Conservation (phyloP, 257 asterid species). For the Solanum chmielewskii region DNA sequence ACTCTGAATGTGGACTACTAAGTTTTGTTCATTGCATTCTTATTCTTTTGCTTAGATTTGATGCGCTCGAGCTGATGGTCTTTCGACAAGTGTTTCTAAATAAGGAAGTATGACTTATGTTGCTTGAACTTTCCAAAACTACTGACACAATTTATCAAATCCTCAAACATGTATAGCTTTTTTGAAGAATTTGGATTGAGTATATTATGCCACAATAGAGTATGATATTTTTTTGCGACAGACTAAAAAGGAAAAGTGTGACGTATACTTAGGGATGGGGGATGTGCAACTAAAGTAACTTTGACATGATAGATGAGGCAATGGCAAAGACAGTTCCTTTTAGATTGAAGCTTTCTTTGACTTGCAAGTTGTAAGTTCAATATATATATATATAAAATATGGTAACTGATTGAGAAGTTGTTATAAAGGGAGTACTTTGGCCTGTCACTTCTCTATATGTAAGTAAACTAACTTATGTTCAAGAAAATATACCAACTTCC, state of each 20-base stretch:
- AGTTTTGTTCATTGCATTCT: background rate
- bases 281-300: background rate
- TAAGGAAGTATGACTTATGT: background rate
- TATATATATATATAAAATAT: background rate
- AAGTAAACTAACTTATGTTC: background rate
- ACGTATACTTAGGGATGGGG: background rate
- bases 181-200: background rate
- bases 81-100: no score
- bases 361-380: background rate
- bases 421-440: constrained; percentile 7
- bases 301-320: background rate
- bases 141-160: background rate
- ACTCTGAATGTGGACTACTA: background rate
- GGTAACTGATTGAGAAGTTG: constrained; percentile 21
- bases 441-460: constrained; percentile 23
- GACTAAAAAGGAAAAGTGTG: background rate
- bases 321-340: background rate
- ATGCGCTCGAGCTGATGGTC: no score
- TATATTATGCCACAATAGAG: background rate
- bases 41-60: no score
- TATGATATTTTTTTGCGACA: background rate
- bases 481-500: background rate
- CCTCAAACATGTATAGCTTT: background rate
- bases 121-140: background rate
- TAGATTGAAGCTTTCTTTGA: background rate